phyloP scores from a whole-genome alignment of 306 rosid species.

The Castanea crenata region DNA sequence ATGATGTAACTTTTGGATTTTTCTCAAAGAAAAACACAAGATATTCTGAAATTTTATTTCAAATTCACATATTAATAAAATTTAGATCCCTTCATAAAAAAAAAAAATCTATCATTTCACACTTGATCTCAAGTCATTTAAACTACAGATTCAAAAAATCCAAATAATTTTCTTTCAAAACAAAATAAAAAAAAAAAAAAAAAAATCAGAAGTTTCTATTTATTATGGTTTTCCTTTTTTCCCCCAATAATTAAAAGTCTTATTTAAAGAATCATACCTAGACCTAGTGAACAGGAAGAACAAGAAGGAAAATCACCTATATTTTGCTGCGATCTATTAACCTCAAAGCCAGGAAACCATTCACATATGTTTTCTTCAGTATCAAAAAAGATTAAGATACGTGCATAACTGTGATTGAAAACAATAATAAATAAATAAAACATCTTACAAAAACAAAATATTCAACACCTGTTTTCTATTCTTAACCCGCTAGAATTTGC shows the following conservation, averaged over 20 bases:
- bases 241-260: not conserved
- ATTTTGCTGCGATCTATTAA: too few relatives aligned
- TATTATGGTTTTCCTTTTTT: not conserved
- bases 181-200: not conserved
- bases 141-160: too few relatives aligned
- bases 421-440: not conserved
- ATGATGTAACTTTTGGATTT: too few relatives aligned
- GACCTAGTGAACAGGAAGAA: not conserved
- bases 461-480: slow-evolving; percentile 63
- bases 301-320: not conserved
- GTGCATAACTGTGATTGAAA: not conserved
- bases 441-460: not conserved
- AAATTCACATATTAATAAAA: too few relatives aligned
- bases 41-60: too few relatives aligned
- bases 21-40: too few relatives aligned
- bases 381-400: not conserved
- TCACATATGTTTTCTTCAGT: not conserved
- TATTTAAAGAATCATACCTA: not conserved
- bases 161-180: too few relatives aligned
- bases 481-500: slow-evolving; percentile 38
- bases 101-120: too few relatives aligned
- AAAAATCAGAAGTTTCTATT: not conserved
- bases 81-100: too few relatives aligned
- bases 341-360: not conserved
- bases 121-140: too few relatives aligned